Evolutionary conservation across 2,329 filamentous ascomycete species (phyloP), one percentile per base, ranked within the genome.

Genomic region (Phyllachora maydis): DNA sequence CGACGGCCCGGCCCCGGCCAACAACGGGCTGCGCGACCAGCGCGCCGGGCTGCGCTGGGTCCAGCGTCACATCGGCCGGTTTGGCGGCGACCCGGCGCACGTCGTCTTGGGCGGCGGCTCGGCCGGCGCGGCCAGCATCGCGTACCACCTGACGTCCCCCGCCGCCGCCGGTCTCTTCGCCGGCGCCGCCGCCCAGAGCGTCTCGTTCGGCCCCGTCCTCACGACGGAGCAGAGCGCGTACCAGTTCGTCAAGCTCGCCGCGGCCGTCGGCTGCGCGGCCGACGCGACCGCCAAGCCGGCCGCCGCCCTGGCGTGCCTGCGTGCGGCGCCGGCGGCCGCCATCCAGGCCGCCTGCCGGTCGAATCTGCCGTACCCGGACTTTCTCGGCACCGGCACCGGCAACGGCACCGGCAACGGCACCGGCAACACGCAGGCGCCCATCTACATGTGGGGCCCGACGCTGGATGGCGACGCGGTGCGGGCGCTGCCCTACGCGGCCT

Each of bases 11-110:
- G 59, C 63, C 3, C 61, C 57, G 27, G 39, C 69, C 17, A 82
- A 82, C 41, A 69, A 68, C 33, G 76, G 76, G 2, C 49, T 82
- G 1, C 59, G 61, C 16, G 75, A 82, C 39, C 73, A 79, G 42
- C 51, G 68, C 24, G 70, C 72, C 36, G 68, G 65, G 0, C 42
- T 82, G 9, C 41, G 72, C 29, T 82, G 75, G 76, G 61, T 78
- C 1, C 59, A 75, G 31, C 49, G 60, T 15, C 49, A 79, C 41
- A 75, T 81, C 19, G 29, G 40, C 4, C 40, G 63, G 40, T 82
- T 83, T 33, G 75, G 31, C 7, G 31, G 31, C 16, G 24, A 32
- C 14, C 29, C 31, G 9, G n/a, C 22, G 8, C 29, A 31, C 32
- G 69, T 81, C 7, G 65, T 71, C 0, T 47, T 81, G 1, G 70